These are phyloP conservation scores for Suhomyces sp. DNA, from an alignment of 805 yeast species.

Conservation along the genomic window DNA sequence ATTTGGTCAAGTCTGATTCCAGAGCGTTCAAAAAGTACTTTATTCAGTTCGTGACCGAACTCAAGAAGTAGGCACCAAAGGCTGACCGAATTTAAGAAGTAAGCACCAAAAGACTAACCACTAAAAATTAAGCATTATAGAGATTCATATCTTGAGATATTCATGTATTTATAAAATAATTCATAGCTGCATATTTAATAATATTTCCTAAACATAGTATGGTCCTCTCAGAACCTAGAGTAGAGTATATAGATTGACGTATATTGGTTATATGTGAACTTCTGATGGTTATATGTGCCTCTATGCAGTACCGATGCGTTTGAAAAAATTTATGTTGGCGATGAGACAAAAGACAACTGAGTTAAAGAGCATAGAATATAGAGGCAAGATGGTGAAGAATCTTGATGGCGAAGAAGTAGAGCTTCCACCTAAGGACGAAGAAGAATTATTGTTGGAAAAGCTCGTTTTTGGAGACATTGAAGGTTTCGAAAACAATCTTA, in stretches of 20 bases:
- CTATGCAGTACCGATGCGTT: background rate
- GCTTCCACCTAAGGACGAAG: conserved; percentile 75
- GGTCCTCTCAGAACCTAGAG: background rate
- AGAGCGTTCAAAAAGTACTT: conserved; percentile 73
- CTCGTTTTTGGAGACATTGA: conserved; percentile 86
- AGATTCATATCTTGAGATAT: background rate
- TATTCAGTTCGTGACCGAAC: conserved; percentile 38
- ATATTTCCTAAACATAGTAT: background rate
- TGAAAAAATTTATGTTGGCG: background rate
- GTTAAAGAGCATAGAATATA: background rate
- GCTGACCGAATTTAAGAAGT: conserved; percentile 25
- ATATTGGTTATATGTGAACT: background rate
- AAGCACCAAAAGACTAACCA: background rate
- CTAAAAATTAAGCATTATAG: background rate
- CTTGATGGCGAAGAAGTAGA: conserved; percentile 18
- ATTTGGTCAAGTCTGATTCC: conserved; percentile 52
- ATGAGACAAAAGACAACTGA: background rate
- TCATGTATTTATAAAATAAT: conserved; percentile 1
- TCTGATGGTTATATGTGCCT: background rate
- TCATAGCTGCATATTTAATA: background rate
- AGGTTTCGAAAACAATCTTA: conserved; percentile 66
- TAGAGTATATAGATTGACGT: background rate
- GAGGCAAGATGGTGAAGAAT: conserved; percentile 10
- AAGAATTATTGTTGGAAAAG: conserved; percentile 75
- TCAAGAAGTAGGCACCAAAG: conserved; percentile 18